Evolutionary conservation across 345 rosid genomes (phyloP).

Genomic region (Eucalyptus marginata): DNA sequence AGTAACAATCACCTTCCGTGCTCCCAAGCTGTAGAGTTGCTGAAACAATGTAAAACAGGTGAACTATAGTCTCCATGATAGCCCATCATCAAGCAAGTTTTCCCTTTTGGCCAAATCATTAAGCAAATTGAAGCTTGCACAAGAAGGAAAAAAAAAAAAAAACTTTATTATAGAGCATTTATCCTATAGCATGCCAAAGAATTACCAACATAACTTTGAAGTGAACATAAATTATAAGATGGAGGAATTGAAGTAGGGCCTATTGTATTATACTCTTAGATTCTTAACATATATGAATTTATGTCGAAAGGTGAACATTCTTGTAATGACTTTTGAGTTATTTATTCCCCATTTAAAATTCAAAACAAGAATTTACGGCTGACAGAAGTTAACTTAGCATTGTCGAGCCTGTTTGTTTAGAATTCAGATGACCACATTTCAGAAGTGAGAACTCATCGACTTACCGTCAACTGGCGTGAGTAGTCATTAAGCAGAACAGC

Average conservation of each 20-base stretch:
- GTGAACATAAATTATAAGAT: background rate
- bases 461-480: slow-evolving; percentile 52
- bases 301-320: background rate
- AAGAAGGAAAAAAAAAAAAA: background rate
- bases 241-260: background rate
- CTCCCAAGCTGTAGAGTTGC: slow-evolving; percentile 60
- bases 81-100: background rate
- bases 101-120: background rate
- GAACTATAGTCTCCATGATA: background rate
- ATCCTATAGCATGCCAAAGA: background rate
- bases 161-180: background rate
- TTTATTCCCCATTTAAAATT: background rate
- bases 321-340: background rate
- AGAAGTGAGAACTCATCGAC: background rate
- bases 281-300: background rate
- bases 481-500: slow-evolving; percentile 62
- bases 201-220: background rate
- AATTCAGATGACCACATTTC: background rate
- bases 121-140: background rate
- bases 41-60: background rate
- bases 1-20: slow-evolving; percentile 64
- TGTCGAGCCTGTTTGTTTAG: background rate
- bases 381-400: background rate
- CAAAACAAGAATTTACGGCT: background rate
- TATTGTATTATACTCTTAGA: background rate